phyloP scores from a whole-genome alignment of 2,329 filamentous ascomycete genomes.

The Fusarium bulbicola region DNA sequence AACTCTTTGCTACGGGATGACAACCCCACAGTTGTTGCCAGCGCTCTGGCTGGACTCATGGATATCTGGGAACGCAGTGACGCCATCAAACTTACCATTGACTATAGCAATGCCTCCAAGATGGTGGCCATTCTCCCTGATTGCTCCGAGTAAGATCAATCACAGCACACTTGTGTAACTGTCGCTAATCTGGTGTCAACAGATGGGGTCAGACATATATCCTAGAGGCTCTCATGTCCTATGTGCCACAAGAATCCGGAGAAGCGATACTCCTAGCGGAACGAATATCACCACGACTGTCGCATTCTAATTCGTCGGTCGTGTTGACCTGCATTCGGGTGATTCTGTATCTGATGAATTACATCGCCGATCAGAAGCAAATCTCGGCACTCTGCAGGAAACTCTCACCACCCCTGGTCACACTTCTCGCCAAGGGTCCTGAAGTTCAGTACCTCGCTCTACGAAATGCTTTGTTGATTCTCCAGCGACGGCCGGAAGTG shows the following conservation, averaged over 20 bases:
- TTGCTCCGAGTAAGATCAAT: slow-evolving; percentile 85
- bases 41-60: slow-evolving; percentile 88
- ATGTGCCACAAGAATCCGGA: slow-evolving; percentile 88
- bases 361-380: slow-evolving; percentile 91
- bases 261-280: slow-evolving; percentile 93
- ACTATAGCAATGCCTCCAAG: slow-evolving; percentile 97
- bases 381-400: slow-evolving; percentile 89
- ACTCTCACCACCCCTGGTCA: slow-evolving; percentile 93
- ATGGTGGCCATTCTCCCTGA: slow-evolving; percentile 96
- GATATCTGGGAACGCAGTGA: slow-evolving; percentile 99
- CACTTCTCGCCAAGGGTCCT: slow-evolving; percentile 91
- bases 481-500: slow-evolving; percentile 92
- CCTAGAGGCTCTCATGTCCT: slow-evolving; percentile 96
- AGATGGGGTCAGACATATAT: slow-evolving; percentile 99
- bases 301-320: slow-evolving; percentile 95
- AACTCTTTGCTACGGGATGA: slow-evolving; percentile 93
- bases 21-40: slow-evolving; percentile 96
- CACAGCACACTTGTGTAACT: background rate
- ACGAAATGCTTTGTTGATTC: slow-evolving; percentile 90
- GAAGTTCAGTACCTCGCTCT: slow-evolving; percentile 98
- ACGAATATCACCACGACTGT: slow-evolving; percentile 92
- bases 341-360: slow-evolving; percentile 98
- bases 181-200: slow-evolving; percentile 25
- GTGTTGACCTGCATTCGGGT: slow-evolving; percentile 96
- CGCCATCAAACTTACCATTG: slow-evolving; percentile 96